Evolutionary conservation across 2,329 filamentous ascomycete species (phyloP).

Genomic region (Lecanoromycetidae sp.): DNA sequence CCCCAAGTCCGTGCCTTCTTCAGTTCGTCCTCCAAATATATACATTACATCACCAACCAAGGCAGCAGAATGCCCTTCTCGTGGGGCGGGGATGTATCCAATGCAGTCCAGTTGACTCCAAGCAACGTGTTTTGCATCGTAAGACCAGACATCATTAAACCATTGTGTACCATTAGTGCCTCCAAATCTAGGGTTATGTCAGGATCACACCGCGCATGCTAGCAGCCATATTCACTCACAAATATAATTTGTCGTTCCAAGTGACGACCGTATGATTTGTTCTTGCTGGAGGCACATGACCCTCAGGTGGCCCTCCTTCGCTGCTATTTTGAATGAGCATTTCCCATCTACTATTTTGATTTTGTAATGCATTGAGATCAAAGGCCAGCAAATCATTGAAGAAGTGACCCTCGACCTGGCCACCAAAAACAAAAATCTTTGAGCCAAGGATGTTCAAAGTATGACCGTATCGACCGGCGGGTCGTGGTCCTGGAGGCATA

Average conservation of each 20-base stretch:
- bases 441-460: conserved; percentile 93
- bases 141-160: conserved; percentile 99
- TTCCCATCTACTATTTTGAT: conserved; percentile 86
- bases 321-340: conserved; percentile 69
- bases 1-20: conserved; percentile 82
- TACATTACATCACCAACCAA: conserved; percentile 98
- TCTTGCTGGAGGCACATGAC: conserved; percentile 68
- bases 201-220: neutral
- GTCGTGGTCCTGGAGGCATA: conserved; percentile 71
- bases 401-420: conserved; percentile 92
- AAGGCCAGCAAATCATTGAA: conserved; percentile 97
- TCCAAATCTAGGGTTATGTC: conserved; percentile 59
- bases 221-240: conserved; percentile 47
- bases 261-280: conserved; percentile 92
- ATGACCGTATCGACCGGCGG: conserved; percentile 86
- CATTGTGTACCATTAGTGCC: conserved; percentile 91
- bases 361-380: conserved; percentile 87
- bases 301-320: conserved; percentile 45
- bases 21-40: conserved; percentile 89
- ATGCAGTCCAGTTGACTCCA: conserved; percentile 93
- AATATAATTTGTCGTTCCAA: conserved; percentile 83
- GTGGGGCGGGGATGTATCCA: conserved; percentile 85
- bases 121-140: conserved; percentile 67
- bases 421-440: conserved; percentile 94
- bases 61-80: conserved; percentile 88